Base-by-base conservation (phyloP, 768 basidiomycete genomes). In the Amylocystis lapponica region DNA sequence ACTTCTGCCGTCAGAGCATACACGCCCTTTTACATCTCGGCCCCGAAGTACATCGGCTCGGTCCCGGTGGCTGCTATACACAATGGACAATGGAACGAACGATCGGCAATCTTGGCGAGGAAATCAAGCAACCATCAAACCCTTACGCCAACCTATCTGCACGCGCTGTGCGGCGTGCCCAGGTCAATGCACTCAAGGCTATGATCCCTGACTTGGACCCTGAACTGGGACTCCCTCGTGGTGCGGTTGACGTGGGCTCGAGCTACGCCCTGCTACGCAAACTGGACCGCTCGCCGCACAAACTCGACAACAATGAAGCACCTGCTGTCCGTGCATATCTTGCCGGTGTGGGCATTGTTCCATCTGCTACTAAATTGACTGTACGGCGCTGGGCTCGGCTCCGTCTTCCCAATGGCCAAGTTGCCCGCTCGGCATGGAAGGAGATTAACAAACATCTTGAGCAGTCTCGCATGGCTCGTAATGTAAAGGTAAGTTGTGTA, bases 351-450 rank as follows among this genome's bases (percentile, higher is more conserved):
- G 30, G 3, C 3, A 4, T 9, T 5, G 20, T 19, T 19, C 34
- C 17, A 9, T 33, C 12, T 11, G 19, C 27, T 31, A 30, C 12
- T 13, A 23, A 20, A 19, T 12, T 6, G 27, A 9, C 16, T 17
- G 57, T 16, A 25, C 8, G n/a, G 2, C 46, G 55, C 17, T 69
- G 69, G 68, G 63, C 65, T 11, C 54, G 65, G 3, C 34, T 70
- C 0, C 54, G 41, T 9, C 53, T 70, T 22, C 63, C 65, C 16
- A 70, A 66, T 57, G 65, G 65, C 0, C 68, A 70, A 47, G 53
- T 65, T 42, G 64, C 57, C 9, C 52, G 60, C 2, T 66, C 62
- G 14, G 23, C 46, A 1, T 69, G 56, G 59, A 62, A 58, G 31
- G 68, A 70, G 36, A 9, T 14, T 11, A 5, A 30, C 11, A 44